A percentile compares a stretch with the other conserved stretches of the same genome.
These are phyloP conservation scores for Calocybe indica DNA, from an alignment of 768 basidiomycete species.

Conservation along the genomic window DNA sequence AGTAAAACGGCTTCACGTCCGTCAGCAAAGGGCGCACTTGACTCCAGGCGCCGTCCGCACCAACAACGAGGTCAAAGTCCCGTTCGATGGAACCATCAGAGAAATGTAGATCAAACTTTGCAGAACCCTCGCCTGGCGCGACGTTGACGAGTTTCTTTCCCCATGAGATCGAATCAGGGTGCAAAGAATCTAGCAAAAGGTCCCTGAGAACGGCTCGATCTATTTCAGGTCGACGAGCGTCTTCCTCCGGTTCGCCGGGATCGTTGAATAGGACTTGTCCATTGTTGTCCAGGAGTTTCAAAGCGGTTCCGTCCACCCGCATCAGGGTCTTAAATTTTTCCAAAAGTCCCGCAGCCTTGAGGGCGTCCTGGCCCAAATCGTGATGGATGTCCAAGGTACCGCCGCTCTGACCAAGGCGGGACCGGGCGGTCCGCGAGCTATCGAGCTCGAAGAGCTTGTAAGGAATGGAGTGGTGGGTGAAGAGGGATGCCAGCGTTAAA, in stretches of 20 bases:
- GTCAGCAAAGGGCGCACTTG: slow-evolving; percentile 26
- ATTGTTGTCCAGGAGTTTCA: slow-evolving; percentile 10
- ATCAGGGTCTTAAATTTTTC: slow-evolving; percentile 14
- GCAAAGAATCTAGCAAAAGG: slow-evolving; percentile 18
- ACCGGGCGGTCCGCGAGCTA: slow-evolving; percentile 10
- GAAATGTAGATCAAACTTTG: slow-evolving; percentile 9
- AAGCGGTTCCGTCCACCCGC: slow-evolving; percentile 11
- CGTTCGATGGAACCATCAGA: slow-evolving; percentile 2
- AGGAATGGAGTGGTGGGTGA: slow-evolving; percentile 8
- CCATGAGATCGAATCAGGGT: slow-evolving; percentile 14
- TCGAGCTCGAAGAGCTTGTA: slow-evolving; percentile 19
- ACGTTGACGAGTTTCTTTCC: slow-evolving; percentile 11
- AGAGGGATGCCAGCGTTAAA: slow-evolving; percentile 19
- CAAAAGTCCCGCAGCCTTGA: slow-evolving; percentile 18
- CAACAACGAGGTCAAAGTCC: slow-evolving; percentile 18
- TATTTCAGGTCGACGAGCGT: slow-evolving; percentile 17
- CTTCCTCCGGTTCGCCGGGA: slow-evolving; percentile 1
- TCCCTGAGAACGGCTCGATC: slow-evolving; percentile 16
- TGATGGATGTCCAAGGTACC: slow-evolving; percentile 21
- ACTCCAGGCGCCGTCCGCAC: slow-evolving; percentile 32
- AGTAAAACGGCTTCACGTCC: slow-evolving; percentile 22
- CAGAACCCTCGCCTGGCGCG: background rate
- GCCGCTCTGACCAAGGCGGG: slow-evolving; percentile 9
- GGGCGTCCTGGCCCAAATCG: slow-evolving; percentile 17
- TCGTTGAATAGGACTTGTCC: slow-evolving; percentile 7